Percentiles rank a stretch among this genome's conserved stretches.
Conservation (phyloP, 805 yeast species). For the Candida sonorensis region DNA sequence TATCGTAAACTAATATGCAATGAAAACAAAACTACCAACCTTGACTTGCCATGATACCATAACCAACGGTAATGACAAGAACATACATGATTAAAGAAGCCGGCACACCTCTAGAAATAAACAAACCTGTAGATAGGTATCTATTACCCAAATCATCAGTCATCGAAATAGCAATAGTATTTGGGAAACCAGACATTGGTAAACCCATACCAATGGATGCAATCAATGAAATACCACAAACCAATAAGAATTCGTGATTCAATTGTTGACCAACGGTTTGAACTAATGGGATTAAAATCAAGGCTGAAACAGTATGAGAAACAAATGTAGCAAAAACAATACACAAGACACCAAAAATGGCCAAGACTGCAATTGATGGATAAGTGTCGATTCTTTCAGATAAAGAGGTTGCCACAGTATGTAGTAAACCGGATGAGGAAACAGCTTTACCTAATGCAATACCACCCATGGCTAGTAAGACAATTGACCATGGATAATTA, state of each 20-base stretch:
- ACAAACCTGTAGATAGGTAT: slow-evolving; percentile 39
- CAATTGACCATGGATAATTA: slow-evolving; percentile 50
- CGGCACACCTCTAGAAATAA: slow-evolving; percentile 48
- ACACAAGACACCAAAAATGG: slow-evolving; percentile 43
- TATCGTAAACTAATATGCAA: too few relatives aligned
- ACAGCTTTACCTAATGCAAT: slow-evolving; percentile 47
- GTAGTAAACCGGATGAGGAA: slow-evolving; percentile 40
- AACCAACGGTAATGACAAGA: slow-evolving; percentile 41
- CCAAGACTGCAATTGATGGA: slow-evolving; percentile 36
- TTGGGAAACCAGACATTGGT: slow-evolving; percentile 45
- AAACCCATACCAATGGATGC: slow-evolving; percentile 53
- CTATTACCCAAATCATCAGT: slow-evolving; percentile 48
- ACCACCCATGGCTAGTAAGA: slow-evolving; percentile 50
- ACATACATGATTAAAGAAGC: slow-evolving; percentile 38
- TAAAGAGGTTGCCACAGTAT: slow-evolving; percentile 39
- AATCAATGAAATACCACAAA: slow-evolving; percentile 42
- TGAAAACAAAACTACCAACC: slow-evolving; percentile 5
- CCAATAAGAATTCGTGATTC: slow-evolving; percentile 40
- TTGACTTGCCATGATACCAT: slow-evolving; percentile 36
- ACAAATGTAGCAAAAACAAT: slow-evolving; percentile 49
- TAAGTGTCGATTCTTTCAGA: slow-evolving; percentile 35
- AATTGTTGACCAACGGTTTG: slow-evolving; percentile 40
- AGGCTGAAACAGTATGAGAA: slow-evolving; percentile 49
- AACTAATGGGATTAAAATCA: slow-evolving; percentile 44
- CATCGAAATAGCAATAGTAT: slow-evolving; percentile 51